A percentile compares a stretch with the other conserved stretches of the same genome.
These are phyloP conservation scores for Parmelia sp. DNA, from an alignment of 495 filamentous ascomycete species.

Conservation along the genomic window DNA sequence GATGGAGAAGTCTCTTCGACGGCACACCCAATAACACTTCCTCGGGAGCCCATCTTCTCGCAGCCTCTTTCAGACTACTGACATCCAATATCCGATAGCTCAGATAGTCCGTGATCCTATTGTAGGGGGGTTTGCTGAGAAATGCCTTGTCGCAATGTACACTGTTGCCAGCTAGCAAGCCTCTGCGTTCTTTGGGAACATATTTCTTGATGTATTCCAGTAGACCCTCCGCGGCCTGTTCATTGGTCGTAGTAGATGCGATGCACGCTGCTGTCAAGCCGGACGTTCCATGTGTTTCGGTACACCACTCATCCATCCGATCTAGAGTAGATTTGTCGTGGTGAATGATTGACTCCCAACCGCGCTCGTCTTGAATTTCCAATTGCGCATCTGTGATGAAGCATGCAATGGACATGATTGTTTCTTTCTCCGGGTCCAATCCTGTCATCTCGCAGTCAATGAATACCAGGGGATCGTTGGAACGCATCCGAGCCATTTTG, in stretches of 20 bases:
- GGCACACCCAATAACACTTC: constrained; percentile 56
- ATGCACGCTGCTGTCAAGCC: constrained; percentile 76
- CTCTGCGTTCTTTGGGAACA: constrained; percentile 56
- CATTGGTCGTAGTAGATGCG: constrained; percentile 62
- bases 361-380: constrained; percentile 64
- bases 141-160: constrained; percentile 88
- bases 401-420: constrained; percentile 89
- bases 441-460: constrained; percentile 99
- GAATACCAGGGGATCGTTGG: constrained; percentile 66
- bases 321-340: constrained; percentile 64
- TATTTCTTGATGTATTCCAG: constrained; percentile 69
- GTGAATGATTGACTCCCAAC: constrained; percentile 76
- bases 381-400: constrained; percentile 80
- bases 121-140: constrained; percentile 66
- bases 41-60: constrained; percentile 66
- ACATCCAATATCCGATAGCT: constrained; percentile 91
- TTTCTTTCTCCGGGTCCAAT: constrained; percentile 67
- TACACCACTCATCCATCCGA: constrained; percentile 70
- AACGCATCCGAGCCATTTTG: constrained; percentile 43
- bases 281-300: constrained; percentile 55
- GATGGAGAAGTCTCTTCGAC: constrained; percentile 66
- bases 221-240: constrained; percentile 64
- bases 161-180: constrained; percentile 81
- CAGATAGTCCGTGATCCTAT: constrained; percentile 62
- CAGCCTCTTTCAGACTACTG: constrained; percentile 83